These are phyloP conservation scores for Phytophthora sp. DNA, from an alignment of 352 stramenopile genomes.

Conservation along the genomic window DNA sequence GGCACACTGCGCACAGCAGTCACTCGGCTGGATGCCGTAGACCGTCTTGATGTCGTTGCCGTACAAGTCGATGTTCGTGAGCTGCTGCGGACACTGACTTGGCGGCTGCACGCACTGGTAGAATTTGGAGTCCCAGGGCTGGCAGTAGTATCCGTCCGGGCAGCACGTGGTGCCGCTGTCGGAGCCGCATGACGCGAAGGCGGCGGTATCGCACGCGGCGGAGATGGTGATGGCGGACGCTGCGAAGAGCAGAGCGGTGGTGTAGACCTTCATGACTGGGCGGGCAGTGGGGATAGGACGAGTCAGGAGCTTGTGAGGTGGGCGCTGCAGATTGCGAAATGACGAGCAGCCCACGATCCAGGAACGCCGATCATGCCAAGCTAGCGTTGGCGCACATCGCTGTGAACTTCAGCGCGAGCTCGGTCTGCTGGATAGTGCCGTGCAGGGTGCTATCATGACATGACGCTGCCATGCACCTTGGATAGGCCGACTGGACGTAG, in stretches of 20 bases:
- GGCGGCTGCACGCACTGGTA: conserved; percentile 49
- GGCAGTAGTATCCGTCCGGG: conserved; percentile 46
- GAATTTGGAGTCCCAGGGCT: conserved; percentile 48
- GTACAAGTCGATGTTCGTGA: conserved; percentile 45
- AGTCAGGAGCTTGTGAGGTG: neutral
- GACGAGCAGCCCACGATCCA: conserved; percentile 1
- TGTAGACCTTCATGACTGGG: conserved; percentile 7
- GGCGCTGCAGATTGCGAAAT: conserved; percentile 2
- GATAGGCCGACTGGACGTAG: neutral
- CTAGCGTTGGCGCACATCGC: too few relatives aligned
- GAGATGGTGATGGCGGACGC: neutral
- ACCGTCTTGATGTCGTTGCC: conserved; percentile 46
- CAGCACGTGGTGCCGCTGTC: conserved; percentile 45
- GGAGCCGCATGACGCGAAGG: conserved; percentile 24
- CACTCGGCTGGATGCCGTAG: conserved; percentile 33
- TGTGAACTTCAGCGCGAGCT: neutral
- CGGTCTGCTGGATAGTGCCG: neutral
- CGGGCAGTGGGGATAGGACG: neutral
- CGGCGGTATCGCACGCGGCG: conserved; percentile 14
- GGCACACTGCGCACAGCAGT: conserved; percentile 45
- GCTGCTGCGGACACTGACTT: conserved; percentile 33
- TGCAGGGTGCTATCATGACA: neutral
- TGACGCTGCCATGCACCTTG: too few relatives aligned
- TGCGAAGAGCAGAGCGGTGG: conserved; percentile 1
- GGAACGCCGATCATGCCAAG: too few relatives aligned